Conservation (phyloP, 106 monocot genomes). For the Narthecium ossifragum region DNA sequence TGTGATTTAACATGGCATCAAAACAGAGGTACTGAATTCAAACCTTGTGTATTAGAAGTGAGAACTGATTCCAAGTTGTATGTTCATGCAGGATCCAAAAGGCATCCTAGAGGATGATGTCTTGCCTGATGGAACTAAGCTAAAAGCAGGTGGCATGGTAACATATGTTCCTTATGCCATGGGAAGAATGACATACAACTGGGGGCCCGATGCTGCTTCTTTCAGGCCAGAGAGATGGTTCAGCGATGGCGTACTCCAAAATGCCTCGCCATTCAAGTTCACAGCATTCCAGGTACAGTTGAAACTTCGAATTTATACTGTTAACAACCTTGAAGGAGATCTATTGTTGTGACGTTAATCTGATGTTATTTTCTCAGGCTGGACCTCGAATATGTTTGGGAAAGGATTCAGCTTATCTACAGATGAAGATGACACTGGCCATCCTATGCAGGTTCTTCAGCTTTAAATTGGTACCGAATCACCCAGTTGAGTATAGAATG, state of each 20-base stretch:
- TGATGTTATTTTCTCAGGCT: conserved; percentile 34
- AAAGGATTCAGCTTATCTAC: conserved; percentile 83
- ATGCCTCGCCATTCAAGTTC: conserved; percentile 81
- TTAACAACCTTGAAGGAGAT: too few species aligned
- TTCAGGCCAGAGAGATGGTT: conserved; percentile 88
- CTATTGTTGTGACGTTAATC: not conserved
- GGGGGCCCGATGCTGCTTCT: conserved; percentile 61
- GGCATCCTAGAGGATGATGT: conserved; percentile 75
- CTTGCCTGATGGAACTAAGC: conserved; percentile 73
- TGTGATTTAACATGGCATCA: too few species aligned
- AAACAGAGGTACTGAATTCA: too few species aligned
- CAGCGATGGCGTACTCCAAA: conserved; percentile 47
- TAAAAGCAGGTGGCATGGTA: conserved; percentile 66
- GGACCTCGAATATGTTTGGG: conserved; percentile 90
- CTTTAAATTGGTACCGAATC: conserved; percentile 43
- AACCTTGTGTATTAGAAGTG: too few species aligned
- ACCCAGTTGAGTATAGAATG: conserved; percentile 70
- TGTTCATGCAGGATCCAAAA: conserved; percentile 60
- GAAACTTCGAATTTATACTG: not conserved
- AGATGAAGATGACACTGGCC: conserved; percentile 91
- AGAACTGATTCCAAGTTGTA: not conserved
- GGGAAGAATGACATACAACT: conserved; percentile 87
- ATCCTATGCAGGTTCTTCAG: conserved; percentile 76
- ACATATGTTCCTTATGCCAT: conserved; percentile 81
- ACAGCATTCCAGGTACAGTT: conserved; percentile 74